Percentiles rank a stretch among this genome's conserved stretches.
These are phyloP conservation scores for Coccomyxa subellipsoidea DNA, from an alignment of 163 green algal species.

Conservation along the genomic window DNA sequence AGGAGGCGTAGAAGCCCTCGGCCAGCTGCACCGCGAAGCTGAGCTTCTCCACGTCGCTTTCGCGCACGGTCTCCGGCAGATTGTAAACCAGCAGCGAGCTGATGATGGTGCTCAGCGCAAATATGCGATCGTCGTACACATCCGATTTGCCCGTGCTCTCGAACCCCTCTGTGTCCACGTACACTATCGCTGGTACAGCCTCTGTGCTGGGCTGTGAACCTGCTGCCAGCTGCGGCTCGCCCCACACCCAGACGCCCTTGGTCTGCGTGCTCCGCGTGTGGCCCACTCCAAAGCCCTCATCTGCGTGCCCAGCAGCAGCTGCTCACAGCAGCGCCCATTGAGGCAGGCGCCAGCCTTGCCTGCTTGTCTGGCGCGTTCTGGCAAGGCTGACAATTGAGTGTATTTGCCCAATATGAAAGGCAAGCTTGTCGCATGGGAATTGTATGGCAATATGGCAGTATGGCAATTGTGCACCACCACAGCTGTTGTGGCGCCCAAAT, in stretches of 20 bases:
- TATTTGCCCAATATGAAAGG: too few species aligned
- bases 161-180: constrained; percentile 76
- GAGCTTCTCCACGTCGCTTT: constrained; percentile 89
- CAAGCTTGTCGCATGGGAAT: too few species aligned
- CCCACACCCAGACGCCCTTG: constrained; percentile 95
- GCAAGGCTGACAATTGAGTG: too few species aligned
- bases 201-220: neutral
- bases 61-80: constrained; percentile 82
- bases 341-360: neutral
- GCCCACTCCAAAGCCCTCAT: constrained; percentile 85
- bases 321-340: neutral
- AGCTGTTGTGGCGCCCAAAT: too few species aligned
- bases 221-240: constrained; percentile 46
- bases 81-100: constrained; percentile 67
- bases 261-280: constrained; percentile 84
- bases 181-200: constrained; percentile 7
- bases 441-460: too few species aligned
- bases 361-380: too few species aligned
- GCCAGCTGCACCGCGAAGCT: constrained; percentile 84
- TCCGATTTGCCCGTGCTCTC: constrained; percentile 85
- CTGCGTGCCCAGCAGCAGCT: constrained; percentile 34
- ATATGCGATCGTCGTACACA: constrained; percentile 94
- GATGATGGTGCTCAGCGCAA: constrained; percentile 83
- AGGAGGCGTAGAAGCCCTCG: constrained; percentile 46
- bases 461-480: too few species aligned